phyloP scores from a whole-genome alignment of 1,284 basidiomycete genomes.

The Ceratobasidium sp. region DNA sequence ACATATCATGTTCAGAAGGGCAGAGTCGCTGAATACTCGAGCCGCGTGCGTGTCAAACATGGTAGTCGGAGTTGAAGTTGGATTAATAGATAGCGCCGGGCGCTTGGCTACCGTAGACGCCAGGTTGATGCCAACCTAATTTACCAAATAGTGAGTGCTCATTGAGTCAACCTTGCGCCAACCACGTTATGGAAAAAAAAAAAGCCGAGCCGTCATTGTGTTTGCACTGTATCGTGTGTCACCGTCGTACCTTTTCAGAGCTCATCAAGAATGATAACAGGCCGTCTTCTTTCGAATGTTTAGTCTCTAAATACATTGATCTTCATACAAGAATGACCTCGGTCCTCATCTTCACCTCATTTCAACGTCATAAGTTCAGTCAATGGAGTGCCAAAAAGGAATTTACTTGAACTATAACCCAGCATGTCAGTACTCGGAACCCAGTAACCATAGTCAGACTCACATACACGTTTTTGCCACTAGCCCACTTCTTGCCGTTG shows the following conservation, averaged over 20 bases:
- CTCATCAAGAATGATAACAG: too few species aligned
- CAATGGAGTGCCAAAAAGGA: not conserved
- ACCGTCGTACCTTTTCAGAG: too few species aligned
- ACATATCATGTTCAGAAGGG: not conserved
- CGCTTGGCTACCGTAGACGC: too few species aligned
- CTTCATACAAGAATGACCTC: not conserved
- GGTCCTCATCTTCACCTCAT: not conserved
- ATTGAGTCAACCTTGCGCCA: too few species aligned
- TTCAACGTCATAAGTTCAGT: not conserved
- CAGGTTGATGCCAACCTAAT: too few species aligned
- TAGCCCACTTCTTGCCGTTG: slow-evolving; percentile 64
- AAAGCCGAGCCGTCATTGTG: too few species aligned
- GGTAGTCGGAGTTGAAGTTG: not conserved
- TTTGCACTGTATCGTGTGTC: too few species aligned
- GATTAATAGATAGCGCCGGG: not conserved
- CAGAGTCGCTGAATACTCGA: not conserved
- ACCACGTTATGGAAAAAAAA: too few species aligned
- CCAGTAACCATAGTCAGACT: not conserved
- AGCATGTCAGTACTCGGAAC: not conserved
- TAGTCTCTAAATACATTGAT: not conserved
- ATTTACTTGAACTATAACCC: not conserved
- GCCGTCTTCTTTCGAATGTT: too few species aligned
- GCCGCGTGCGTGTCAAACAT: not conserved
- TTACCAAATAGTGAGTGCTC: too few species aligned
- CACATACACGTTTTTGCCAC: not conserved